These are phyloP conservation scores for Hymenoscyphus fructigenus DNA, from an alignment of 2,329 filamentous ascomycete species.

Conservation along the genomic window DNA sequence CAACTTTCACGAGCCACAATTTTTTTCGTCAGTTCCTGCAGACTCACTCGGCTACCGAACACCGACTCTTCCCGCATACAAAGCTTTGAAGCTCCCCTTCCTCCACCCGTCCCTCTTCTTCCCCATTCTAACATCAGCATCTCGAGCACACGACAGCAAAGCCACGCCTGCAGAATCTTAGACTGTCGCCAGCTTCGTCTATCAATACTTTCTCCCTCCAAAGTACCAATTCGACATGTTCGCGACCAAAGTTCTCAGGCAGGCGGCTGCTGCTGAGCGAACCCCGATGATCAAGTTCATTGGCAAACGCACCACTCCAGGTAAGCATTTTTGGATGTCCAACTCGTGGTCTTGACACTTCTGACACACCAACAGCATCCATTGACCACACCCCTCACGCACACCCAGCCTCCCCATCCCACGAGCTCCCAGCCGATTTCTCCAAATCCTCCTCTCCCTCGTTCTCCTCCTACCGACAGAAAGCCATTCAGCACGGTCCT, in stretches of 20 bases:
- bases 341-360: background rate
- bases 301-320: constrained; percentile 41
- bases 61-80: constrained; percentile 7
- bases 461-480: constrained; percentile 59
- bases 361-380: constrained; percentile 42
- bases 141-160: constrained; percentile 11
- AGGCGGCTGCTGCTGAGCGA: constrained; percentile 37
- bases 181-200: constrained; percentile 17
- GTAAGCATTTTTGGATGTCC: constrained; percentile 31
- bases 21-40: constrained; percentile 16
- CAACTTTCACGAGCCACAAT: constrained; percentile 10
- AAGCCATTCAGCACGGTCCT: constrained; percentile 59
- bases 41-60: background rate
- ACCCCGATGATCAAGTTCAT: constrained; percentile 44
- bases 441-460: constrained; percentile 41
- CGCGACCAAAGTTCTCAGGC: constrained; percentile 39
- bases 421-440: constrained; percentile 56
- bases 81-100: constrained; percentile 5
- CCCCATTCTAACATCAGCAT: constrained; percentile 3
- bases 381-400: constrained; percentile 57
- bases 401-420: constrained; percentile 55
- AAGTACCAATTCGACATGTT: constrained; percentile 35
- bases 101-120: constrained; percentile 5
- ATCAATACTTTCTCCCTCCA: constrained; percentile 1
- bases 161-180: constrained; percentile 18